phyloP scores from a whole-genome alignment of 441 rosid species.

The Gossypium davidsonii region DNA sequence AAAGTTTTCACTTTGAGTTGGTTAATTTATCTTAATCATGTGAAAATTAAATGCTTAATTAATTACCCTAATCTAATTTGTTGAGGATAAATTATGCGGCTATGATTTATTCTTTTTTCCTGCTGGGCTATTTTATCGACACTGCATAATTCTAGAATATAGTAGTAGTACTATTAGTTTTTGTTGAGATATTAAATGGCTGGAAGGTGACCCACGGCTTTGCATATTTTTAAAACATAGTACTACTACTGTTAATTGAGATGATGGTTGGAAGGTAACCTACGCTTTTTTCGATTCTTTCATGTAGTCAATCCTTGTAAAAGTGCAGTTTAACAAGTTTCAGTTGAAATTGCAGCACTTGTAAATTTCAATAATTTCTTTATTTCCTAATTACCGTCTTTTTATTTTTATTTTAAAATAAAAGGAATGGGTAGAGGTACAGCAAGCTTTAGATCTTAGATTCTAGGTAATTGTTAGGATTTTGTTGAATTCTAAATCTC shows the following conservation, averaged over 20 bases:
- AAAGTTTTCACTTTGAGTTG: not conserved
- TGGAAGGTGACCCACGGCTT: not conserved
- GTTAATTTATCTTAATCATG: not conserved
- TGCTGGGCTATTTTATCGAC: not conserved
- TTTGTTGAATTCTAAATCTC: not conserved
- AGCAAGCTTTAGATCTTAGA: not conserved
- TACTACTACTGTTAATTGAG: not conserved
- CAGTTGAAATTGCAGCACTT: not conserved
- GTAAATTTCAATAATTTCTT: not conserved
- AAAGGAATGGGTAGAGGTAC: no score
- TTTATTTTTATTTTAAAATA: not conserved
- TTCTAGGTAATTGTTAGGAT: not conserved
- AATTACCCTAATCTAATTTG: not conserved
- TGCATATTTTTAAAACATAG: not conserved
- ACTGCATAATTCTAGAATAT: not conserved
- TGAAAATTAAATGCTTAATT: not conserved
- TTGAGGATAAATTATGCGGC: not conserved
- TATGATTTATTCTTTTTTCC: not conserved
- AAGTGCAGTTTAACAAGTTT: not conserved
- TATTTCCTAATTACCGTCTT: no score
- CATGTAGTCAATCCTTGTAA: not conserved
- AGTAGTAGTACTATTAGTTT: not conserved
- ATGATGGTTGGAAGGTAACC: not conserved
- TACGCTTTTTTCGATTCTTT: not conserved
- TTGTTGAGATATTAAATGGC: not conserved